A percentile compares a stretch with the other conserved stretches of the same genome.
phyloP scores from a whole-genome alignment of 495 filamentous ascomycete species.

The Tuber indicum region DNA sequence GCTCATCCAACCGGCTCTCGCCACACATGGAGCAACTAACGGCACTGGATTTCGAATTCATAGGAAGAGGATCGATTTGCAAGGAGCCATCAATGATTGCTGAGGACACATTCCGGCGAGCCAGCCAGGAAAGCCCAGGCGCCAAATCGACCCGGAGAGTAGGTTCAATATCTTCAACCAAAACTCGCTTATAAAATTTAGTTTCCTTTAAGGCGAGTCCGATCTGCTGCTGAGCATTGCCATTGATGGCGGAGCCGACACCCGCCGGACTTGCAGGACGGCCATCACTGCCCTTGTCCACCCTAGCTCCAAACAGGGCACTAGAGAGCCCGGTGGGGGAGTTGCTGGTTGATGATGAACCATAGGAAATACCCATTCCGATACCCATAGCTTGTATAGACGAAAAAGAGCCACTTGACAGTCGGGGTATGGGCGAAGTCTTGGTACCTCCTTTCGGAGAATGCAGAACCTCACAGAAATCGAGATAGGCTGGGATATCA shows the following conservation, averaged over 20 bases:
- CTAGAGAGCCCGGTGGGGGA: conserved; percentile 36
- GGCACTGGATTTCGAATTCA: conserved; percentile 50
- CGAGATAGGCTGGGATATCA: conserved; percentile 71
- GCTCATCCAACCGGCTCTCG: conserved; percentile 62
- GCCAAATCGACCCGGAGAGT: conserved; percentile 81
- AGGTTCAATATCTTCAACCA: conserved; percentile 89
- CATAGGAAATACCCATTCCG: conserved; percentile 34
- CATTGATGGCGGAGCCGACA: conserved; percentile 14
- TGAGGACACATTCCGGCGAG: conserved; percentile 70
- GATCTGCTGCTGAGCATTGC: conserved; percentile 25
- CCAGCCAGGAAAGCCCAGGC: conserved; percentile 88
- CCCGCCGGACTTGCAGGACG: conserved; percentile 27
- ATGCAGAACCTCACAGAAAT: conserved; percentile 72
- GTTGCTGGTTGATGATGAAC: conserved; percentile 31
- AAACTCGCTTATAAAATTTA: conserved; percentile 81
- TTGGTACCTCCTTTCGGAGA: conserved; percentile 57
- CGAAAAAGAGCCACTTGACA: conserved; percentile 49
- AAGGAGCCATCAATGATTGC: conserved; percentile 80
- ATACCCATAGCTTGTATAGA: conserved; percentile 44
- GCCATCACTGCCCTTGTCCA: conserved; percentile 26
- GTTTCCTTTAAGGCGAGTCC: conserved; percentile 67
- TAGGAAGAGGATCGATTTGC: conserved; percentile 72
- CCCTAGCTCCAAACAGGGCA: conserved; percentile 29
- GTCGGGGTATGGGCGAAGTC: conserved; percentile 57
- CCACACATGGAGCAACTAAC: conserved; percentile 85